phyloP scores from a whole-genome alignment of 1,139 yeast genomes.

The Yamadazyma diospyri region DNA sequence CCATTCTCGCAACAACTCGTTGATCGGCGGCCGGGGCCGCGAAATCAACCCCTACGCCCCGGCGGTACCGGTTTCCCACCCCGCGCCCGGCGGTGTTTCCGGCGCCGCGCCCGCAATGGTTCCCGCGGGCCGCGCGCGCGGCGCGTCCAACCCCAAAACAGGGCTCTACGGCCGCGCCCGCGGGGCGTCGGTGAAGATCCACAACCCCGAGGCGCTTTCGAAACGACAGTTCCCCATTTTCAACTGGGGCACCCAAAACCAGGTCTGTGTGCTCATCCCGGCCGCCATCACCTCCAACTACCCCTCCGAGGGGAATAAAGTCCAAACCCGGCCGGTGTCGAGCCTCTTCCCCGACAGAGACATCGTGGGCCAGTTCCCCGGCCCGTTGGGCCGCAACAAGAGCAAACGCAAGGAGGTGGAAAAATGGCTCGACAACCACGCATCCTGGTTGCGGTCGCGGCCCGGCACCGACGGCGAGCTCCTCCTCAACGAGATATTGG shows the following conservation, averaged over 20 bases:
- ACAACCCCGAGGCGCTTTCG: slow-evolving; percentile 33
- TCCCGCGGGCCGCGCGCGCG: slow-evolving; percentile 20
- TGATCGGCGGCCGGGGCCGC: slow-evolving; percentile 41
- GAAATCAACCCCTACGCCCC: slow-evolving; percentile 48
- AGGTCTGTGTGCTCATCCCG: slow-evolving; percentile 31
- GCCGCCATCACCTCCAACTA: slow-evolving; percentile 11
- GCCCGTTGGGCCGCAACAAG: slow-evolving; percentile 57
- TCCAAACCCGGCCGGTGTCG: slow-evolving; percentile 19
- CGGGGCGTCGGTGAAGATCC: slow-evolving; percentile 23
- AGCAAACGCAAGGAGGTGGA: slow-evolving; percentile 61
- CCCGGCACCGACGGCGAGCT: slow-evolving; percentile 21
- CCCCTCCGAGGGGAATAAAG: slow-evolving; percentile 12
- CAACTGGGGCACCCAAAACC: slow-evolving; percentile 55
- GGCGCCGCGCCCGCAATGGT: background rate
- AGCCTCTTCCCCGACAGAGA: slow-evolving; percentile 19
- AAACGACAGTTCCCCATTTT: slow-evolving; percentile 77
- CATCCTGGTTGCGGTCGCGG: slow-evolving; percentile 8
- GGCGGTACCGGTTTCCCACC: slow-evolving; percentile 21
- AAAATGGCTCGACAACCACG: slow-evolving; percentile 49
- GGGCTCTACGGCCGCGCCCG: slow-evolving; percentile 23
- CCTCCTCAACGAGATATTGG: slow-evolving; percentile 29
- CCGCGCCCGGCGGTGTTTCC: slow-evolving; percentile 2
- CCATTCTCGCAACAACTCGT: slow-evolving; percentile 43
- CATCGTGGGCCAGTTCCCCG: slow-evolving; percentile 46
- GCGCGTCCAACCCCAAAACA: slow-evolving; percentile 26